Evolutionary conservation across 1,284 basidiomycete species (phyloP).

Genomic region (Coriolopsis trogii): DNA sequence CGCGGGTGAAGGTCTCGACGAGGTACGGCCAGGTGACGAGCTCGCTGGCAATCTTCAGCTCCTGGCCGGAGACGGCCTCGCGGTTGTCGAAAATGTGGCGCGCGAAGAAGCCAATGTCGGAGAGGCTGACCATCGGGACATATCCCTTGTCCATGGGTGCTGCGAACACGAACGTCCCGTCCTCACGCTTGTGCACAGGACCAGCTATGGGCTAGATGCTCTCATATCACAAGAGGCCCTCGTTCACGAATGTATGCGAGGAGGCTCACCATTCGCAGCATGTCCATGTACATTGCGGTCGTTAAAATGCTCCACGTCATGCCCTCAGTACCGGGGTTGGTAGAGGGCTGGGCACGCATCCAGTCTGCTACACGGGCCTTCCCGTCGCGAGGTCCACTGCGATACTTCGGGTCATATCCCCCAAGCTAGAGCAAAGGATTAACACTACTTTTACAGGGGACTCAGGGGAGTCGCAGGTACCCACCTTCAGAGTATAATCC

Average conservation of each 20-base stretch:
- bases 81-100: slow-evolving; percentile 47
- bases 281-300: slow-evolving; percentile 43
- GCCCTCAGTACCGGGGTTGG: slow-evolving; percentile 34
- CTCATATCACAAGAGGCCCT: slow-evolving; percentile 38
- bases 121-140: slow-evolving; percentile 33
- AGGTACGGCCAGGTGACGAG: slow-evolving; percentile 46
- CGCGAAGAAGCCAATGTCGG: slow-evolving; percentile 38
- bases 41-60: slow-evolving; percentile 47
- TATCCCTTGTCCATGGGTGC: slow-evolving; percentile 32
- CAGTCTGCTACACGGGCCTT: slow-evolving; percentile 48
- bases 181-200: slow-evolving; percentile 26
- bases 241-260: too few relatives aligned
- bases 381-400: slow-evolving; percentile 30
- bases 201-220: slow-evolving; percentile 33
- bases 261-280: slow-evolving; percentile 26
- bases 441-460: too few relatives aligned
- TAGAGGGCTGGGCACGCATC: slow-evolving; percentile 42
- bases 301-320: slow-evolving; percentile 45
- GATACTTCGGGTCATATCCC: slow-evolving; percentile 38
- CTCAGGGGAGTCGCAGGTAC: too few relatives aligned
- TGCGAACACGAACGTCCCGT: slow-evolving; percentile 34
- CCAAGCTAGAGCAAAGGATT: slow-evolving; percentile 28
- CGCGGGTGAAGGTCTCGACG: slow-evolving; percentile 43
- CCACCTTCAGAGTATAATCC: slow-evolving; percentile 48
- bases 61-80: slow-evolving; percentile 39